Evolutionary conservation across 2,329 filamentous ascomycete species (phyloP), one percentile per base, ranked within the genome.

Genomic region (Ophiostoma tasmaniense): DNA sequence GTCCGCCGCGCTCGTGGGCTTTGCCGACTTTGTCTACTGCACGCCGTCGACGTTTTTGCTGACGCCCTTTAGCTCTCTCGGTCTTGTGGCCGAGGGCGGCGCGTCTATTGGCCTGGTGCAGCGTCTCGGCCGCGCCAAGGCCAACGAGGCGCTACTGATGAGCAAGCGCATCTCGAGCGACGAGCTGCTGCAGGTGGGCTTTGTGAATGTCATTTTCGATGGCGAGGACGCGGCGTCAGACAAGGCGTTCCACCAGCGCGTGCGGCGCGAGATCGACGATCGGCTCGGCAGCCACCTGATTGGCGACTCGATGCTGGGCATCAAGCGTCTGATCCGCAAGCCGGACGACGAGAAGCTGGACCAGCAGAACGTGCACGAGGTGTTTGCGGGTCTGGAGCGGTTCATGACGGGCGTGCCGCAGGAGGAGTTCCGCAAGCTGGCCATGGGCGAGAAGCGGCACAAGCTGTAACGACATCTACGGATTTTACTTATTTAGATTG

Each of bases 121-220:
- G 74, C 83, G 94, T 0, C 82, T 98, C 30, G 95, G 95, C 0
- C 85, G 92, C 66, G 82, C 86, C 70, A 91, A 91, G 76, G 93
- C 93, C 11, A 96, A 96, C 76, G 95, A 98, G 82, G 94, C 95
- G 14, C 84, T 98, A 14, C 88, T 99, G 73, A 95, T 96, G 90
- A 93, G 90, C 75, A 91, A 90, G 78, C 84, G 88, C 62, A 91
- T 98, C 74, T 77, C 82, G 0, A 86, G 86, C 37, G 86, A 89
- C 30, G 92, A 96, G 76, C 83, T 98, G 37, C 82, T 93, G 71
- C 80, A 84, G 10, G 85, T 86, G 2, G 93, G 94, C 0, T 98
- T 92, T 75, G 91, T 96, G 62, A 98, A 97, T 75, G 90, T 89
- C 78, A 84, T 97, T 20, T 90, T 97, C 73, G 80, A 83, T 72